Evolutionary conservation across 1,284 basidiomycete genomes (phyloP), one percentile per base, ranked within the genome.

Genomic region (Sporisorium scitamineum): DNA sequence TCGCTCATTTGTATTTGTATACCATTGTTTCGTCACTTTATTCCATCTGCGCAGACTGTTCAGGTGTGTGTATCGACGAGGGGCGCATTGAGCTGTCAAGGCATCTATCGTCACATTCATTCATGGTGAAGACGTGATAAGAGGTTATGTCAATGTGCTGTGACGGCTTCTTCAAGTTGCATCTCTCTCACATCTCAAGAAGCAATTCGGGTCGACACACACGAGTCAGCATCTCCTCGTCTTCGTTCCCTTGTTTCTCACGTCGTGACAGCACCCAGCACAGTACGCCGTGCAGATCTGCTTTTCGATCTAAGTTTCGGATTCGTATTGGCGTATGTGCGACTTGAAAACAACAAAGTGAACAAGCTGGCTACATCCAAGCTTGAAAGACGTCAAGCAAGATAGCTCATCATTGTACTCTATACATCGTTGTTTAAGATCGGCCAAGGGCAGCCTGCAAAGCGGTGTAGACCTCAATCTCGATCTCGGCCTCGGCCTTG

Each of bases 381-480:
- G 3, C 26, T 13, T 11, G 44, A 18, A 27, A 26, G 24, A 24
- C 48, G 27, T 31, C 27, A 29, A 20, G 20, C 26, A 5, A n/a
- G n/a, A n/a, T n/a, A n/a, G n/a, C n/a, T n/a, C n/a, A n/a, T n/a
- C n/a, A n/a, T n/a, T n/a, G n/a, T n/a, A n/a, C n/a, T 9, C 18
- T 41, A 26, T n/a, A 20, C n/a, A 32, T 18, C 16, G 18, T 31
- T 37, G 13, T 16, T 31, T 80, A 79, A 39, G 79, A 74, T 56
- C 78, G 78, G 54, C 71, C 62, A 37, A 95, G 86, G 70, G 95
- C 94, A 80, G 93, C 89, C 87, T 98, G 95, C 77, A 99, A 88
- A 55, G 94, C 91, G 88, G 97, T 95, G 86, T 94, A 97, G 76
- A 99, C 95, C 85, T 97, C 94, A 54, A 93, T 92, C 88, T 98